These are phyloP conservation scores for Toxicodendron radicans DNA, from an alignment of 345 rosid genomes.

Conservation along the genomic window DNA sequence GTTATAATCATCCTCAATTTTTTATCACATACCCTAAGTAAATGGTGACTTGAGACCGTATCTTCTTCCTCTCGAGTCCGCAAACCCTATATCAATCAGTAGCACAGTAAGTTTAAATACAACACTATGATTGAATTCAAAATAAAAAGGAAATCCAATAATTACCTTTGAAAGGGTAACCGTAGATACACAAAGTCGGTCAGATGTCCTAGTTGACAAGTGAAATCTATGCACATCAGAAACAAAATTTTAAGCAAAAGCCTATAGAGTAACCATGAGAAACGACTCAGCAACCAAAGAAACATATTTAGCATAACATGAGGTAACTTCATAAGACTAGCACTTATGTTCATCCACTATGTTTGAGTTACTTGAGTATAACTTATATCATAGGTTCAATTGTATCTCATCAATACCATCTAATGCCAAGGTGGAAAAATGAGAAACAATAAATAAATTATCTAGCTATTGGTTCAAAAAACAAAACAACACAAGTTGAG, in stretches of 20 bases:
- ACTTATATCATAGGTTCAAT: not conserved
- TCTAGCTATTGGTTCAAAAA: not conserved
- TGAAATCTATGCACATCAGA: slow-evolving; percentile 50
- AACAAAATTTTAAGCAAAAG: not conserved
- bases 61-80: slow-evolving; percentile 84
- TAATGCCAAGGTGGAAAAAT: not conserved
- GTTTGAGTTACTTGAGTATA: slow-evolving; percentile 1
- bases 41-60: slow-evolving; percentile 60
- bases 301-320: not conserved
- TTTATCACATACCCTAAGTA: slow-evolving; percentile 61
- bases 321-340: not conserved
- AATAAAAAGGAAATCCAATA: slow-evolving; percentile 5
- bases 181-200: slow-evolving; percentile 53
- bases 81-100: slow-evolving; percentile 44
- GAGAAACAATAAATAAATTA: not conserved
- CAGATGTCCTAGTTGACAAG: slow-evolving; percentile 72
- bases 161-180: slow-evolving; percentile 74
- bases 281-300: not conserved
- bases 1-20: not conserved
- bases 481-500: not conserved
- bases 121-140: not conserved
- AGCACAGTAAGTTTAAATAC: not conserved
- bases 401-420: not conserved
- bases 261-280: not conserved
- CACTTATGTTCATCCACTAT: not conserved